phyloP scores from a whole-genome alignment of 106 monocot species.

The Phalaenopsis aphrodite region DNA sequence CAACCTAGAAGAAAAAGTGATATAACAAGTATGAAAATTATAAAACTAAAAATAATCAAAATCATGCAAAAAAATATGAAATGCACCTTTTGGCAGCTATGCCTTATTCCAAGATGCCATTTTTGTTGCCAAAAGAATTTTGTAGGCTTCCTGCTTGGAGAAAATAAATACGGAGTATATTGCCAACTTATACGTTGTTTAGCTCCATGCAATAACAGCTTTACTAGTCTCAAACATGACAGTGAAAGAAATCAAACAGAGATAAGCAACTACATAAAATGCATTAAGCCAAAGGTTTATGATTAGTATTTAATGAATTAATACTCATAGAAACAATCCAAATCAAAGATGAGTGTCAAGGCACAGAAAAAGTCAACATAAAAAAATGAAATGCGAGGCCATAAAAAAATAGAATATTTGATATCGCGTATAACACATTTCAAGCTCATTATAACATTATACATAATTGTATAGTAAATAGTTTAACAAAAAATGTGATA shows the following conservation, averaged over 20 bases:
- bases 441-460: not conserved
- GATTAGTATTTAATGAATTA: not conserved
- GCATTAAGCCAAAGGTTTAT: not conserved
- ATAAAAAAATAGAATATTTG: not conserved
- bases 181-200: not conserved
- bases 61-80: not conserved
- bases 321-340: too few relatives aligned
- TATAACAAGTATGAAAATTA: not conserved
- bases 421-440: not conserved
- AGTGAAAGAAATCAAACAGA: not conserved
- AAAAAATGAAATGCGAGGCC: not conserved
- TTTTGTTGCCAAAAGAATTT: not conserved
- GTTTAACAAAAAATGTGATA: not conserved
- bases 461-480: too few relatives aligned
- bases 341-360: too few relatives aligned
- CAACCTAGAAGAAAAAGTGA: conserved; percentile 20
- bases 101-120: not conserved
- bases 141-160: not conserved
- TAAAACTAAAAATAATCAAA: not conserved
- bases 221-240: not conserved
- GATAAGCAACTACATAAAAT: not conserved
- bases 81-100: not conserved
- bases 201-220: not conserved
- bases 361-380: not conserved
- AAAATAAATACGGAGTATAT: not conserved